Evolutionary conservation across 2,329 filamentous ascomycete genomes (phyloP).

Genomic region (Decorospora gaudefroyi): DNA sequence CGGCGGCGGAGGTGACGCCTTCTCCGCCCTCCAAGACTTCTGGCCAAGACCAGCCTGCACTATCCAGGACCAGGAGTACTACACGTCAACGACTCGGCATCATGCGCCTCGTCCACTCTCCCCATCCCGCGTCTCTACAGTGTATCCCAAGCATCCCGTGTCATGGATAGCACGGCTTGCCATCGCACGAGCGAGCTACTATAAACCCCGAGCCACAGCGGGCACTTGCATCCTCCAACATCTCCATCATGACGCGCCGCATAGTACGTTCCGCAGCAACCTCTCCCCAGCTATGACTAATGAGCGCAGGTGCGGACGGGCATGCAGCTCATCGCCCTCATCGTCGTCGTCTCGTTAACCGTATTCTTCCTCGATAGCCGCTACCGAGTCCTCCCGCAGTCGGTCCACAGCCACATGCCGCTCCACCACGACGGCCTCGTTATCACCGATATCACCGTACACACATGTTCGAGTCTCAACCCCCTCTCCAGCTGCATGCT

Average conservation of each 20-base stretch:
- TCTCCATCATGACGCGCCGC: conserved; percentile 47
- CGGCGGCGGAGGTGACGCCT: conserved; percentile 21
- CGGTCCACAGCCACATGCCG: conserved; percentile 85
- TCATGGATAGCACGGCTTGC: too few relatives aligned
- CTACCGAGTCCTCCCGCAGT: conserved; percentile 82
- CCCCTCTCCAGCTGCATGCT: conserved; percentile 75
- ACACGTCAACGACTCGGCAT: too few relatives aligned
- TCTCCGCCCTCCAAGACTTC: conserved; percentile 14
- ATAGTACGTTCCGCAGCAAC: conserved; percentile 36
- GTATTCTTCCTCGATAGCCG: conserved; percentile 84
- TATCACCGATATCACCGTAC: conserved; percentile 81
- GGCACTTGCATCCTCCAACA: conserved; percentile 16
- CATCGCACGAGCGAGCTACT: too few relatives aligned
- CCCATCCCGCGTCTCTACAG: neutral
- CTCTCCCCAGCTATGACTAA: conserved; percentile 18
- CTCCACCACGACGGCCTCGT: conserved; percentile 79
- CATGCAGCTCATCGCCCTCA: conserved; percentile 72
- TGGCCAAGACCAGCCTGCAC: too few relatives aligned
- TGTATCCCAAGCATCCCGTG: conserved; percentile 4
- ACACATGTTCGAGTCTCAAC: conserved; percentile 75
- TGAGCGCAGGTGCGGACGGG: conserved; percentile 60
- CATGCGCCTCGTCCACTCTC: conserved; percentile 19
- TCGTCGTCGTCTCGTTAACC: conserved; percentile 66
- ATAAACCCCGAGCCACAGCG: too few relatives aligned
- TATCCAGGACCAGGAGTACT: too few relatives aligned